phyloP scores from a whole-genome alignment of 1,139 yeast genomes.

The Magnusiomyces tetraspermus region DNA sequence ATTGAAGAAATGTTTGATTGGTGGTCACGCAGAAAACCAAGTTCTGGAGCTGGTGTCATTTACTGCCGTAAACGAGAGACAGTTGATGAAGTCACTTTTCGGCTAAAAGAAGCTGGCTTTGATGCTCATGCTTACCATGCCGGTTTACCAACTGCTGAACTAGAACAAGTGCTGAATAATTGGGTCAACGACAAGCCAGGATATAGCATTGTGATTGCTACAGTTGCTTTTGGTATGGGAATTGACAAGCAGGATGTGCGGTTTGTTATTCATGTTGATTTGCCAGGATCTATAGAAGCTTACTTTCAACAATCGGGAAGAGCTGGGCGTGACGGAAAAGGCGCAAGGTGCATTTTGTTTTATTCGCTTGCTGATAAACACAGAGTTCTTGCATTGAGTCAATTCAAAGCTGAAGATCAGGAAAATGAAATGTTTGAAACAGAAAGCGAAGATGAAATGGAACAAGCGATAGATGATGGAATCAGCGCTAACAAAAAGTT shows the following conservation, averaged over 20 bases:
- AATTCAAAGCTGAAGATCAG: neutral
- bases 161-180: conserved; percentile 49
- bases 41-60: conserved; percentile 57
- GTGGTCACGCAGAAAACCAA: neutral
- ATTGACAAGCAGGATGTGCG: conserved; percentile 89
- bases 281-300: conserved; percentile 82
- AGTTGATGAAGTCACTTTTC: conserved; percentile 64
- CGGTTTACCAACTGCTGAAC: conserved; percentile 62
- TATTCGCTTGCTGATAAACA: conserved; percentile 47
- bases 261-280: conserved; percentile 71
- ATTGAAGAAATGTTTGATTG: neutral
- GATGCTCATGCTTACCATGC: conserved; percentile 74
- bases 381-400: conserved; percentile 28
- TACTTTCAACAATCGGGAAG: conserved; percentile 92
- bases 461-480: conserved; percentile 57
- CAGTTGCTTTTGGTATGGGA: conserved; percentile 96
- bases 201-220: conserved; percentile 42
- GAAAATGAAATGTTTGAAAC: conserved; percentile 4
- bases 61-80: conserved; percentile 80
- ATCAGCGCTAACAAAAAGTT: conserved; percentile 1
- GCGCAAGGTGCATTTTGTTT: conserved; percentile 69
- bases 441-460: conserved; percentile 42
- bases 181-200: conserved; percentile 44
- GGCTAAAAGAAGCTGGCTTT: conserved; percentile 47
- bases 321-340: conserved; percentile 86